Evolutionary conservation across 176 grass and related monocot species (phyloP), one percentile per base, ranked within the genome.

Genomic region (Leersia perrieri): DNA sequence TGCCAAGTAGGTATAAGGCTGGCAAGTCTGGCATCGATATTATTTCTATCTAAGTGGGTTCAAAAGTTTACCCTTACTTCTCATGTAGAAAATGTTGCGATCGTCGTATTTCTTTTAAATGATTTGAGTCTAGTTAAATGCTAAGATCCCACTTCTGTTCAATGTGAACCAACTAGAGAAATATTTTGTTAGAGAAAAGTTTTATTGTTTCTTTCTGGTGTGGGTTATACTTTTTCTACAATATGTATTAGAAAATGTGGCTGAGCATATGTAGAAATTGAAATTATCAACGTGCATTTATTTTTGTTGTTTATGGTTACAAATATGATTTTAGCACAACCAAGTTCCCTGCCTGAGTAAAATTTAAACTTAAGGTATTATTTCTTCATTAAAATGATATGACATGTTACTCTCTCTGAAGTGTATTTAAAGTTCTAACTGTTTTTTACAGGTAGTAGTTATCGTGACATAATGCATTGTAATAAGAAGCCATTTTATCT

Each of bases 401-500:
- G 63, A n/a, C 81, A n/a, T 51, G 47, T 80, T 36, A 10, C 51
- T 53, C 55, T 64, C 68, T 42, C 29, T 40, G 33, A 77, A 66
- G 12, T 63, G 14, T 84, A 53, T 51, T 76, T 80, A 20, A 80
- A 80, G 70, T 81, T 26, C 44, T 81, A 29, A 70, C 65, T 68
- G 3, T 74, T 87, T 82, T 49, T n/a, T 89, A 60, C 81, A 98
- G 95, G 92, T 76, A 89, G 66, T 92, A 98, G 80, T 45, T 98
- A 98, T 77, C 89, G 83, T 78, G 95, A 98, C 58, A 91, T 98
- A 73, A 87, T 98, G 92, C 84, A 98, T 85, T 92, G 90, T 87
- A 98, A 92, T 85, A 98, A 98, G 90, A 94, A 88, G 64, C 95
- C 95, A 70, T 94, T 98, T 91, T 98, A 98, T 87, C 74, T 89